Percentiles rank a stretch among this genome's conserved stretches.
phyloP scores from a whole-genome alignment of 2,329 filamentous ascomycete species.

The Beauveria bassiana region DNA sequence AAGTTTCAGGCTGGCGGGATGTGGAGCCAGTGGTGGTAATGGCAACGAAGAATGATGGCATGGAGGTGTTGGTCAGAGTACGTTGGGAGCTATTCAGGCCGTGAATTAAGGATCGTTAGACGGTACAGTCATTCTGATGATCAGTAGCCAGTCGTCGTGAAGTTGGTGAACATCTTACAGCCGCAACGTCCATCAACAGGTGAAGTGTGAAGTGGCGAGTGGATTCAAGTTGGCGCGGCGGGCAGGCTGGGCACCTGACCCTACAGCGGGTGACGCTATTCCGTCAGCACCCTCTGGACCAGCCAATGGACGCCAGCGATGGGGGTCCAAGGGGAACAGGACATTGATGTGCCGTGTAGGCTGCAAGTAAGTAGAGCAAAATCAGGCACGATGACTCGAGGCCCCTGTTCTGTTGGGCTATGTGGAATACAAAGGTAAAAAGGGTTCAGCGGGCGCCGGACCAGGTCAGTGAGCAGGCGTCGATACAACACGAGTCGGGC shows the following conservation, averaged over 20 bases:
- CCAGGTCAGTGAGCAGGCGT: neutral
- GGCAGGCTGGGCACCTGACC: conserved; percentile 1
- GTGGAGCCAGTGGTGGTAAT: no score
- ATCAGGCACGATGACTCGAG: neutral
- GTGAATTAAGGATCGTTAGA: neutral
- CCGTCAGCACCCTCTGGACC: neutral
- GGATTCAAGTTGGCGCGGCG: neutral
- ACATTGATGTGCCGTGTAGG: neutral
- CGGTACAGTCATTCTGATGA: no score
- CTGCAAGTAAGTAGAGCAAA: neutral
- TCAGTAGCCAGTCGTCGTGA: no score
- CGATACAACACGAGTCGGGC: neutral
- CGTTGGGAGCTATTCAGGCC: neutral
- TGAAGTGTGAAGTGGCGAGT: no score
- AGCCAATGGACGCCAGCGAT: neutral
- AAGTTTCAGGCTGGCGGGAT: no score
- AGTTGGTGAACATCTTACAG: no score
- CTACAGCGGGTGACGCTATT: conserved; percentile 4
- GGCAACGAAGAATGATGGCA: neutral
- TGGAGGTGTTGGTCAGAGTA: neutral
- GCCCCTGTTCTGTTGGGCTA: neutral
- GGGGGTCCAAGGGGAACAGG: neutral
- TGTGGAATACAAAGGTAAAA: neutral
- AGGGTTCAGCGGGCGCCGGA: neutral
- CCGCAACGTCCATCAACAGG: no score